phyloP scores from a whole-genome alignment of 2,329 filamentous ascomycete genomes.

The Botrytis paeoniae region DNA sequence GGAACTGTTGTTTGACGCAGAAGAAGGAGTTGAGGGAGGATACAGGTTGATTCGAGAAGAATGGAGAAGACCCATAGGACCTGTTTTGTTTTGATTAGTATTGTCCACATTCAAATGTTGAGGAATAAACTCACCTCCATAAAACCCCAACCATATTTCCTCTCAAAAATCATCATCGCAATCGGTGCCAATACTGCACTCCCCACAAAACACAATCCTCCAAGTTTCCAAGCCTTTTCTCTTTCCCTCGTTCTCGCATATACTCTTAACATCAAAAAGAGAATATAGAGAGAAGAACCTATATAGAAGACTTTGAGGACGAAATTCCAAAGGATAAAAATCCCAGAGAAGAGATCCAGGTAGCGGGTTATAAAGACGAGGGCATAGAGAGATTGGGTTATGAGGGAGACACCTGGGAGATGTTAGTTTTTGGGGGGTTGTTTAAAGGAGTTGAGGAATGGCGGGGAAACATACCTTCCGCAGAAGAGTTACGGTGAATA shows the following conservation, averaged over 20 bases:
- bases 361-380: slow-evolving; percentile 85
- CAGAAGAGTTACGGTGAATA: slow-evolving; percentile 83
- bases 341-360: slow-evolving; percentile 66
- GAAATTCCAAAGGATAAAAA: slow-evolving; percentile 64
- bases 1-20: slow-evolving; percentile 93
- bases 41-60: slow-evolving; percentile 85
- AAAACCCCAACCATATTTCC: slow-evolving; percentile 47
- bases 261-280: slow-evolving; percentile 81
- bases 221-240: slow-evolving; percentile 92
- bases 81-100: slow-evolving; percentile 44
- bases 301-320: slow-evolving; percentile 91
- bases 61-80: slow-evolving; percentile 85
- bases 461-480: slow-evolving; percentile 57
- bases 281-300: slow-evolving; percentile 76
- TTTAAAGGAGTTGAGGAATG: not conserved
- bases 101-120: not conserved
- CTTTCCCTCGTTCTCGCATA: slow-evolving; percentile 85
- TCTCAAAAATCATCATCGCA: slow-evolving; percentile 65
- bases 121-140: slow-evolving; percentile 44
- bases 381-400: slow-evolving; percentile 85
- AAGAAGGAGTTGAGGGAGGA: slow-evolving; percentile 86
- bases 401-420: slow-evolving; percentile 65
- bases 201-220: slow-evolving; percentile 63
- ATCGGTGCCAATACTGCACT: slow-evolving; percentile 69
- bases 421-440: not conserved